Base-by-base conservation (phyloP, 148 eudicot genomes). In the Camellia lanceoleosa region DNA sequence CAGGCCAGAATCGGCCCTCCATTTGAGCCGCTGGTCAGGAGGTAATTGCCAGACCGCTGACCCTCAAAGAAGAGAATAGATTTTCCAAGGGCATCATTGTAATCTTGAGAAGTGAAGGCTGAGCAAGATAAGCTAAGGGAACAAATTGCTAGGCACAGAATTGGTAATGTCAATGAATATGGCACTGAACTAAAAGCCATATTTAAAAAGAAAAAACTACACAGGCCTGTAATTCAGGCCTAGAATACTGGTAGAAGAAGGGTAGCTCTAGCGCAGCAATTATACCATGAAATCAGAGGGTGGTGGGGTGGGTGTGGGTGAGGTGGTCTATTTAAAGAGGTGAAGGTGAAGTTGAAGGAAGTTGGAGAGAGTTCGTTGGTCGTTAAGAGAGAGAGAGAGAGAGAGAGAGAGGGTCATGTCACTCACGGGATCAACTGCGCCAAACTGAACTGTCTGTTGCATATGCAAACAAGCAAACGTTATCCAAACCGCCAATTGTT, bases 1-100 rank as follows among this genome's bases (percentile, higher is more conserved):
- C 73, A 94, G 84, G 13, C 83, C 98, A 2, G 98, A 94, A 83
- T 94, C 84, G 14, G 38, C 38, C 38, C 38, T 30, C 38, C 38
- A 30, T 30, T 30, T 30, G 38, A 30, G 38, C 38, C 38, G 38
- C 38, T 30, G 38, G 38, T 30, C 38, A 30, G 38, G 38, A 30
- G 38, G 38, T 30, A 30, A 30, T 62, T 86, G 60, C 98, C 98
- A 0, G 98, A 94, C 18, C 98, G 86, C 76, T 94, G 98, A 3
- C 97, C 98, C 82, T 94, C 93, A 65, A 87, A 94, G 78, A 94
- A 94, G 47, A 92, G 89, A 73, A 94, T 90, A 1, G 94, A 94
- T 79, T 94, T 94, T 8, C 82, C 80, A 15, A 94, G 93, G 14
- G 98, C 98, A 55, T 78, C 75, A 6, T 76, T 62, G 78, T 94